Conservation (phyloP, 106 monocot species). For the Dioscorea alata region DNA sequence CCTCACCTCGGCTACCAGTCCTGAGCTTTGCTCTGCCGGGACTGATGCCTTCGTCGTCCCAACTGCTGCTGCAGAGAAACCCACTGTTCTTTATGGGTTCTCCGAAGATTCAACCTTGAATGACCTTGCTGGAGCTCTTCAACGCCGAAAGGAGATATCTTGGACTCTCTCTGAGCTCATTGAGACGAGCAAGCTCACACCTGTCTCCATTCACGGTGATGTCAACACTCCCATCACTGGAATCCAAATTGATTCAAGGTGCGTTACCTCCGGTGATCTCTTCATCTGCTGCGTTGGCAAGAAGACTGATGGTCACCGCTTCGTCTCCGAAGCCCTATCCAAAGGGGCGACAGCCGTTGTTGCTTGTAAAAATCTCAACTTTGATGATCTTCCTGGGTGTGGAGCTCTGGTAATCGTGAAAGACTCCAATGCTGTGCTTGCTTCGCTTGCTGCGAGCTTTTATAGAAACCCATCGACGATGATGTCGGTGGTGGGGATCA, state of each 20-base stretch:
- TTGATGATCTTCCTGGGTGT: constrained; percentile 8
- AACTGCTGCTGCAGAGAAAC: neutral
- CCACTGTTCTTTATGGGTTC: neutral
- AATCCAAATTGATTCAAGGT: constrained; percentile 24
- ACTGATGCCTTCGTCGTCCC: neutral
- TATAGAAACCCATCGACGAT: constrained; percentile 18
- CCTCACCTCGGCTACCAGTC: neutral
- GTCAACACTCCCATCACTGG: constrained; percentile 9
- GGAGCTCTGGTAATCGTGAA: constrained; percentile 10
- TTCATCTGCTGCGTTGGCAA: constrained; percentile 19
- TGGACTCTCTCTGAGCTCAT: constrained; percentile 15
- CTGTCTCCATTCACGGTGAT: constrained; percentile 14
- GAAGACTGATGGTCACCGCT: constrained; percentile 22
- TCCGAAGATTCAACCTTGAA: neutral
- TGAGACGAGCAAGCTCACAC: constrained; percentile 3
- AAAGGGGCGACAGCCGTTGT: constrained; percentile 23
- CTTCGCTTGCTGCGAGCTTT: constrained; percentile 20
- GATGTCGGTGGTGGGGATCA: constrained; percentile 24
- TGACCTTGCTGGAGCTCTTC: neutral
- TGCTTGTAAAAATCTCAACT: constrained; percentile 9
- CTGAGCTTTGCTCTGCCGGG: no score
- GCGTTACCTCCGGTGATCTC: constrained; percentile 23
- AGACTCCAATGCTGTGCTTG: constrained; percentile 12
- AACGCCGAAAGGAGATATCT: neutral
- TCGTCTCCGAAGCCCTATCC: constrained; percentile 10